Evolutionary conservation across 345 rosid species (phyloP), one percentile per base, ranked within the genome.

Genomic region (Pistacia vera): DNA sequence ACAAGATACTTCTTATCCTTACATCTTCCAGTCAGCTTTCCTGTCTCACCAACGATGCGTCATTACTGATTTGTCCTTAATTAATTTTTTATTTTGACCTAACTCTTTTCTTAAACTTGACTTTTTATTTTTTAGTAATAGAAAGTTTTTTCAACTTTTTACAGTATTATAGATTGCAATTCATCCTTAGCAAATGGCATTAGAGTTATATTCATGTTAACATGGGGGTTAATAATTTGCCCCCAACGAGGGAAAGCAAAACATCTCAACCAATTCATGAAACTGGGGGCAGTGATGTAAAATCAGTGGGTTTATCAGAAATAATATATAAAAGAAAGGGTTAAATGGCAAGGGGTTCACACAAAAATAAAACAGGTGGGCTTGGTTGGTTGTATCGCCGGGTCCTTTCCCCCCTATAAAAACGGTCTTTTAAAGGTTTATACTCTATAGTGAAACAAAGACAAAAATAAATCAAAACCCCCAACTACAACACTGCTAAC

Each of bases 361-460:
- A 20, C 36, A 12, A 63, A 13, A 11, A 8, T 6, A 2, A 33
- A 58, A 17, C 30, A 1, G 30, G 74, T 69, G 65, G 64, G 65
- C 59, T 35, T 48, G 8, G 41, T 46, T 28, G 83, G 83, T 74
- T 49, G 66, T 71, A 74, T 77, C 75, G 83, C 72, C 85, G 8
- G 51, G 44, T 49, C 56, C 28, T 66, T 54, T 14, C 75, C 62
- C 62, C 72, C 55, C 63, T 66, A 74, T 81, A 78, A 74, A 78
- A 74, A 33, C 70, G 78, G 74, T 38, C 51, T 59, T 74, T 74
- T 56, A 20, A 57, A 70, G 70, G 60, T 46, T 13, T 17, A 20
- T 41, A 41, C 25, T 25, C 25, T 25, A 25, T 25, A 25, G 25
- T 25, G 25, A 25, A 25, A 41, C 46, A 1, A 38, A 0, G 70